These are phyloP conservation scores for Aspergillus viridinutans DNA, from an alignment of 2,329 filamentous ascomycete genomes.

Conservation along the genomic window DNA sequence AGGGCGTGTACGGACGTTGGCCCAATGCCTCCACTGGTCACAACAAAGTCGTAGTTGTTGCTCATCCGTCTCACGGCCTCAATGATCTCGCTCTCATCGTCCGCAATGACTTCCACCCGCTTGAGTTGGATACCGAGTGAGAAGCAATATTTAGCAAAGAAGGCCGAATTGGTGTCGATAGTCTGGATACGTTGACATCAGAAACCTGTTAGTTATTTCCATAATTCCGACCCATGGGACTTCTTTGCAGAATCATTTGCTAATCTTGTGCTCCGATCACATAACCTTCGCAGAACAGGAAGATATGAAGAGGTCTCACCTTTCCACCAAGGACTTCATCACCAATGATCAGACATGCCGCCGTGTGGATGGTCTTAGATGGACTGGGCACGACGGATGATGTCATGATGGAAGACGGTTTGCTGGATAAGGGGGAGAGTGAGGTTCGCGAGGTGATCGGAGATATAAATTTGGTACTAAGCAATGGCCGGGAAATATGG, in stretches of 20 bases:
- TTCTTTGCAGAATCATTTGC: not conserved
- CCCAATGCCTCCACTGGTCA: constrained; percentile 92
- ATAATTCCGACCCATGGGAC: not conserved
- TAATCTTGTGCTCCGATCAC: not conserved
- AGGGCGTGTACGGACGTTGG: constrained; percentile 65
- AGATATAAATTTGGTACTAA: constrained; percentile 53
- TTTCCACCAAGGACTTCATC: constrained; percentile 95
- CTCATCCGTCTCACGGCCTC: constrained; percentile 87
- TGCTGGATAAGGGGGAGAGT: constrained; percentile 11
- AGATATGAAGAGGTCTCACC: constrained; percentile 47
- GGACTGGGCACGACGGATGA: constrained; percentile 35
- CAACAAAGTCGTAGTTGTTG: constrained; percentile 83
- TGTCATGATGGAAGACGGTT: constrained; percentile 36
- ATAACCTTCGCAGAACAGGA: not conserved
- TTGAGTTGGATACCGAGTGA: constrained; percentile 66
- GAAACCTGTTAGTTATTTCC: not conserved
- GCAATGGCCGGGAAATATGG: constrained; percentile 63
- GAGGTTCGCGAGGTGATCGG: constrained; percentile 33
- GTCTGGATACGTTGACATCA: constrained; percentile 43
- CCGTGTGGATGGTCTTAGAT: constrained; percentile 71
- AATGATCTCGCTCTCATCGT: constrained; percentile 85
- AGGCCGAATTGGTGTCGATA: constrained; percentile 63
- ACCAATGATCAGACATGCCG: constrained; percentile 91
- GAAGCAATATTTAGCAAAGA: constrained; percentile 64
- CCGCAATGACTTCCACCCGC: constrained; percentile 86